These are phyloP conservation scores for Suhomyces chickasaworum DNA, from an alignment of 1,139 yeast species.

Conservation along the genomic window DNA sequence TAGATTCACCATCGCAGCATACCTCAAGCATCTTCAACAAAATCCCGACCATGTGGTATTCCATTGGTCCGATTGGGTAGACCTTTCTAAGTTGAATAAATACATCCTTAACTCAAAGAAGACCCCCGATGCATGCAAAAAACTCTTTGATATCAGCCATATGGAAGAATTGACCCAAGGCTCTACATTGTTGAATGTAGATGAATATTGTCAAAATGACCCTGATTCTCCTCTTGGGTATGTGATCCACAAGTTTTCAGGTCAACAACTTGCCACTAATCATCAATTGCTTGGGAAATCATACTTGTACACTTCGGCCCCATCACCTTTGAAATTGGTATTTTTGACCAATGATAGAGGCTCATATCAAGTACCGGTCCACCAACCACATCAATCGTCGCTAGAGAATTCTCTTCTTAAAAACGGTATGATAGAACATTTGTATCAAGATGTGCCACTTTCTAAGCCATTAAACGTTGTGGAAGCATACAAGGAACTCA, in stretches of 20 bases:
- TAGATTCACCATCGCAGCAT: slow-evolving; percentile 24
- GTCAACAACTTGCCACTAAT: slow-evolving; percentile 32
- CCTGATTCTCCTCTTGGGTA: slow-evolving; percentile 27
- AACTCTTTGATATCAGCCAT: slow-evolving; percentile 25
- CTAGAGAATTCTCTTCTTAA: slow-evolving; percentile 25
- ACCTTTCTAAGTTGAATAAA: slow-evolving; percentile 31
- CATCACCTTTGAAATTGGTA: slow-evolving; percentile 21
- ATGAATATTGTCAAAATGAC: slow-evolving; percentile 7
- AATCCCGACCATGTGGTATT: slow-evolving; percentile 30
- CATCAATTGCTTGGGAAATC: slow-evolving; percentile 27
- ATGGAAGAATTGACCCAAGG: slow-evolving; percentile 3
- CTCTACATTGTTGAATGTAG: not conserved
- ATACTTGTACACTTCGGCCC: slow-evolving; percentile 18
- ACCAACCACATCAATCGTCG: slow-evolving; percentile 20
- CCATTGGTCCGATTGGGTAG: slow-evolving; percentile 50
- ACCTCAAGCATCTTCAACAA: slow-evolving; percentile 15
- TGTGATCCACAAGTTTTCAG: slow-evolving; percentile 27
- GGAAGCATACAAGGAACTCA: slow-evolving; percentile 17
- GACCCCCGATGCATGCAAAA: slow-evolving; percentile 19
- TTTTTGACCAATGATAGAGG: slow-evolving; percentile 22
- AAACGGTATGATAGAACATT: slow-evolving; percentile 29
- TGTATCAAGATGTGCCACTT: slow-evolving; percentile 6
- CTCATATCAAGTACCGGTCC: slow-evolving; percentile 25
- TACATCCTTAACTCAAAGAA: slow-evolving; percentile 23
- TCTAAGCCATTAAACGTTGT: slow-evolving; percentile 19